Evolutionary conservation across 345 rosid species (phyloP).

Genomic region (Conringia planisiliqua): DNA sequence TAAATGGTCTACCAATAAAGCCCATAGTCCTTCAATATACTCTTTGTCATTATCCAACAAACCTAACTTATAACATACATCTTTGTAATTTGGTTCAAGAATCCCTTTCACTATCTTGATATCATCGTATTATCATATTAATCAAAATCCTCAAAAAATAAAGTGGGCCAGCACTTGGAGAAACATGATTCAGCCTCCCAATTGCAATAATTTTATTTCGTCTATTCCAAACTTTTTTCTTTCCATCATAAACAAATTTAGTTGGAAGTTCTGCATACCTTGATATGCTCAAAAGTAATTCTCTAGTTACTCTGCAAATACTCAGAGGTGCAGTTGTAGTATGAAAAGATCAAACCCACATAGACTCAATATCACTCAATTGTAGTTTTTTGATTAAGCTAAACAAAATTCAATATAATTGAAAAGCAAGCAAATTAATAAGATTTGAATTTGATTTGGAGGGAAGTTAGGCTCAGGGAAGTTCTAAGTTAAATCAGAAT

Average conservation of each 20-base stretch:
- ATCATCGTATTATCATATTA: neutral
- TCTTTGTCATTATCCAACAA: neutral
- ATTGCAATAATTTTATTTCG: neutral
- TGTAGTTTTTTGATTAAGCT: too few species aligned
- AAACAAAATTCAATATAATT: too few species aligned
- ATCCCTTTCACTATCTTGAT: neutral
- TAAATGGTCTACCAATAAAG: too few species aligned
- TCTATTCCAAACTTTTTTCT: neutral
- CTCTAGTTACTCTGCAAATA: too few species aligned
- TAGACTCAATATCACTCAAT: too few species aligned
- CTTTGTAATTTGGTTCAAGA: neutral
- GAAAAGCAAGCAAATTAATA: too few species aligned
- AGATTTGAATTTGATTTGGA: too few species aligned
- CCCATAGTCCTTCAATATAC: neutral
- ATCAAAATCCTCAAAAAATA: neutral
- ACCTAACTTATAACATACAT: neutral
- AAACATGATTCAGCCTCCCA: neutral
- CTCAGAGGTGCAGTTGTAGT: too few species aligned
- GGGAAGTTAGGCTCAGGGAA: too few species aligned
- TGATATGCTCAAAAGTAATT: too few species aligned
- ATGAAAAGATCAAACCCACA: too few species aligned
- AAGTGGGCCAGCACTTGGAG: neutral
- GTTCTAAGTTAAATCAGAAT: too few species aligned
- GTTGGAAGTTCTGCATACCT: neutral
- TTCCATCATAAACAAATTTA: neutral